These are phyloP conservation scores for Dactylorhiza incarnata DNA, from an alignment of 106 monocot genomes.

Conservation along the genomic window DNA sequence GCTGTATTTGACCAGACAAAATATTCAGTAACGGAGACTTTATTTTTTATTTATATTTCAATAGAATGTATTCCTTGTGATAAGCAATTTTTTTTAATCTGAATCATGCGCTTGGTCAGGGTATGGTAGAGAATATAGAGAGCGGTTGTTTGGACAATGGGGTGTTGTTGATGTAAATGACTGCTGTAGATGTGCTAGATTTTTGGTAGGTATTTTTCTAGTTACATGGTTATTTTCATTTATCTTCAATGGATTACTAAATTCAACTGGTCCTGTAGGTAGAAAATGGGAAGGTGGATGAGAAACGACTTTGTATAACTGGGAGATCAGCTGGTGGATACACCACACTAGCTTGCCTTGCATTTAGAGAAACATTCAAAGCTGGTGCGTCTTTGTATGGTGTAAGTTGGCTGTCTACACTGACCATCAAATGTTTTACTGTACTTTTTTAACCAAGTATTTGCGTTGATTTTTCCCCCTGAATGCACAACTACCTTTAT, in stretches of 20 bases:
- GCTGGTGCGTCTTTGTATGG: slow-evolving; percentile 88
- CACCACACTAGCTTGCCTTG: slow-evolving; percentile 87
- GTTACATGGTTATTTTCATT: slow-evolving; percentile 1
- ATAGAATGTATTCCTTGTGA: neutral
- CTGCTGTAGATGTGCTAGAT: slow-evolving; percentile 80
- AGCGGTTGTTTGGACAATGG: slow-evolving; percentile 75
- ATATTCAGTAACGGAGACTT: neutral
- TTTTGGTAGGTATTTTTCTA: slow-evolving; percentile 39
- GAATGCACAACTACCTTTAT: neutral
- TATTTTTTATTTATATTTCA: neutral
- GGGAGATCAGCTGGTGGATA: slow-evolving; percentile 92
- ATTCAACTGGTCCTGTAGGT: slow-evolving; percentile 30
- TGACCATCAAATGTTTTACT: neutral
- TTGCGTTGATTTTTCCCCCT: neutral
- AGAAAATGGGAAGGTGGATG: slow-evolving; percentile 70
- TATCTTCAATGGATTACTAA: neutral
- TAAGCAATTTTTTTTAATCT: neutral
- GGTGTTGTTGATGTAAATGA: slow-evolving; percentile 94
- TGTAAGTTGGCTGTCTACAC: slow-evolving; percentile 34
- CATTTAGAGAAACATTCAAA: slow-evolving; percentile 75
- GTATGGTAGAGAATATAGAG: slow-evolving; percentile 89
- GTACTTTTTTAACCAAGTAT: neutral
- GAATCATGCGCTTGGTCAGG: slow-evolving; percentile 23
- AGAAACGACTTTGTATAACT: slow-evolving; percentile 70
- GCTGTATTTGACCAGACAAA: neutral